Evolutionary conservation across 345 rosid species (phyloP).

Genomic region (Melaleuca alternifolia): DNA sequence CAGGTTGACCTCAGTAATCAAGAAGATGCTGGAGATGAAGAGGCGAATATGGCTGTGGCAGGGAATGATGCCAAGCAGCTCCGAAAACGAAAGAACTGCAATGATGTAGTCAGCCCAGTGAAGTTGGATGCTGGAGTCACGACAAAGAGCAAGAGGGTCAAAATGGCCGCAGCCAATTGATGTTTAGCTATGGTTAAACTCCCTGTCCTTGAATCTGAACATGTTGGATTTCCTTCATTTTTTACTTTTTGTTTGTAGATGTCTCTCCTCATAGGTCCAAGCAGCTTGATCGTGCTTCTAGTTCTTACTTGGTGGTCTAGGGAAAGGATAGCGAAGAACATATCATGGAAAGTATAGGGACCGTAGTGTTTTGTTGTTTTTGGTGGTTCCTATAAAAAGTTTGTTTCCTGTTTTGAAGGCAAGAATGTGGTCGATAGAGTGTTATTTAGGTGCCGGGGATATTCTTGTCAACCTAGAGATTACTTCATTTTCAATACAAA

Average conservation of each 20-base stretch:
- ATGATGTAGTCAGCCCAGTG: not conserved
- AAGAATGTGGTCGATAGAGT: not conserved
- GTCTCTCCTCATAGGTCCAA: not conserved
- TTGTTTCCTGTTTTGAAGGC: not conserved
- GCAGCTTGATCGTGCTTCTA: not conserved
- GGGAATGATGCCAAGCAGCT: not conserved
- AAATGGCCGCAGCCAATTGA: not conserved
- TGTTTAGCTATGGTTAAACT: not conserved
- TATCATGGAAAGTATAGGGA: not conserved
- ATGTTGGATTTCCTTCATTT: not conserved
- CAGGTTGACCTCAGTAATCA: not conserved
- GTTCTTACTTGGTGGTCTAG: not conserved
- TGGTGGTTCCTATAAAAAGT: not conserved
- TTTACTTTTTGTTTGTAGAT: not conserved
- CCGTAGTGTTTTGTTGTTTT: not conserved
- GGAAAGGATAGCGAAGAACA: not conserved
- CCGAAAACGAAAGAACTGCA: slow-evolving; percentile 3
- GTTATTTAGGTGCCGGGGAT: not conserved
- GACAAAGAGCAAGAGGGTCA: slow-evolving; percentile 6
- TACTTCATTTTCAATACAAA: not conserved
- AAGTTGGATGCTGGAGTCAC: not conserved
- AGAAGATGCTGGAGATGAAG: not conserved
- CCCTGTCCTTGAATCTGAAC: not conserved
- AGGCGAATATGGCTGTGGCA: not conserved
- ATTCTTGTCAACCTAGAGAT: not conserved